These are phyloP conservation scores for Petunia hybrid DNA, from an alignment of 305 asterid species.

Conservation along the genomic window DNA sequence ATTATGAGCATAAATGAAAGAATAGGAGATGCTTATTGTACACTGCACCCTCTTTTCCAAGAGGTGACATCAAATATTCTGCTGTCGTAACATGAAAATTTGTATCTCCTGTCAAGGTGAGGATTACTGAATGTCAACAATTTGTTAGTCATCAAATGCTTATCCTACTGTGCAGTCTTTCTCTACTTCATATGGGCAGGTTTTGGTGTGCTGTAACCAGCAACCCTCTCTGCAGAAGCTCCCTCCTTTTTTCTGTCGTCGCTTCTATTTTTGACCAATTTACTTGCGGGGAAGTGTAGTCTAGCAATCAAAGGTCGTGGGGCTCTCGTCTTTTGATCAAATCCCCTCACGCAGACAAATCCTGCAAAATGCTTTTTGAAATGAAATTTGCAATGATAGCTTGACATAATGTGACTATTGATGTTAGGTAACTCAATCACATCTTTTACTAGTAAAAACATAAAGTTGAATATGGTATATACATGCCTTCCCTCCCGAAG, in stretches of 20 bases:
- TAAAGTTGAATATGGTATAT: conserved; percentile 17
- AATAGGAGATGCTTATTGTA: conserved; percentile 40
- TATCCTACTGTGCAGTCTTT: conserved; percentile 41
- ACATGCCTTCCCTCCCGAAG: background rate
- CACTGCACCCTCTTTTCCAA: conserved; percentile 41
- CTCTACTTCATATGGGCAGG: conserved; percentile 47
- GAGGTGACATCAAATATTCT: conserved; percentile 39
- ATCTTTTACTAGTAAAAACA: conserved; percentile 25
- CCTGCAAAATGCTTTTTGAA: conserved; percentile 58
- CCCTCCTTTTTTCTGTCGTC: conserved; percentile 42
- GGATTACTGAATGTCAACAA: conserved; percentile 50
- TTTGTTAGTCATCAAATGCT: conserved; percentile 43
- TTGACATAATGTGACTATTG: background rate
- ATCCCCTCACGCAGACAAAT: conserved; percentile 92
- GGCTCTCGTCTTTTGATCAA: conserved; percentile 68
- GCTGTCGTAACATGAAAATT: conserved; percentile 44
- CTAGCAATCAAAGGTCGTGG: conserved; percentile 82
- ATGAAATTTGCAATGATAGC: conserved; percentile 28
- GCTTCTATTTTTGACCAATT: conserved; percentile 48
- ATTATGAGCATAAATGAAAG: conserved; percentile 48
- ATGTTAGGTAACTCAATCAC: conserved; percentile 8
- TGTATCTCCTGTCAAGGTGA: conserved; percentile 45
- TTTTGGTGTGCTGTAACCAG: conserved; percentile 42
- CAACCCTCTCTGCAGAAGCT: conserved; percentile 40
- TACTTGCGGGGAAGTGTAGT: conserved; percentile 78